Conservation (phyloP, 495 filamentous ascomycete genomes). For the Pyrenula aspistea region DNA sequence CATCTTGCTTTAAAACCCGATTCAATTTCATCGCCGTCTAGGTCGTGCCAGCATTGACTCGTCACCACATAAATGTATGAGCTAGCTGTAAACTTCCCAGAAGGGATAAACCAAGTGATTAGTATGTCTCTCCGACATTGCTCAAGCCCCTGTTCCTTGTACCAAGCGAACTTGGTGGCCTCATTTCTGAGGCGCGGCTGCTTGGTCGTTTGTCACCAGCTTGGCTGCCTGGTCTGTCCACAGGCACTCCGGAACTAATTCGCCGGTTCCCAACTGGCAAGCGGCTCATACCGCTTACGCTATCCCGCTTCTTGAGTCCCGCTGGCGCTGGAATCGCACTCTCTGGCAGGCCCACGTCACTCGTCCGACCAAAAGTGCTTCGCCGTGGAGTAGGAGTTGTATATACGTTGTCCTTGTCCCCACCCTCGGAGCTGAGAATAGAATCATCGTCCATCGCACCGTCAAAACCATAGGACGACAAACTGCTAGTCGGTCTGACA, state of each 20-base stretch:
- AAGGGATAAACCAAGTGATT: no score
- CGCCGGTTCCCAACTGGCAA: slow-evolving; percentile 18
- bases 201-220: slow-evolving; percentile 32
- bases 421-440: slow-evolving; percentile 27
- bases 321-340: slow-evolving; percentile 23
- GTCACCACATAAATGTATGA: no score
- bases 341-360: slow-evolving; percentile 16
- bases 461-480: not conserved
- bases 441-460: slow-evolving; percentile 1
- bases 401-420: slow-evolving; percentile 11
- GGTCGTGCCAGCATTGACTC: no score
- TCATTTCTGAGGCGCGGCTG: slow-evolving; percentile 38
- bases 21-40: no score
- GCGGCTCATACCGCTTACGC: not conserved
- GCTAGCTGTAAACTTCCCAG: no score
- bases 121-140: slow-evolving; percentile 61
- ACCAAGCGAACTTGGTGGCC: slow-evolving; percentile 37
- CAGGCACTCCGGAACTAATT: slow-evolving; percentile 10
- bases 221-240: slow-evolving; percentile 28
- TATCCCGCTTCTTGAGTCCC: slow-evolving; percentile 22
- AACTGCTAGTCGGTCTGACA: slow-evolving; percentile 8
- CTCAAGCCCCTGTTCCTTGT: slow-evolving; percentile 38
- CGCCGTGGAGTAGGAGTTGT: slow-evolving; percentile 24
- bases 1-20: no score
- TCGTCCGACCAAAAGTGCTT: slow-evolving; percentile 9